Base-by-base conservation (phyloP, 495 filamentous ascomycete species). In the Penicillium riverlandense region DNA sequence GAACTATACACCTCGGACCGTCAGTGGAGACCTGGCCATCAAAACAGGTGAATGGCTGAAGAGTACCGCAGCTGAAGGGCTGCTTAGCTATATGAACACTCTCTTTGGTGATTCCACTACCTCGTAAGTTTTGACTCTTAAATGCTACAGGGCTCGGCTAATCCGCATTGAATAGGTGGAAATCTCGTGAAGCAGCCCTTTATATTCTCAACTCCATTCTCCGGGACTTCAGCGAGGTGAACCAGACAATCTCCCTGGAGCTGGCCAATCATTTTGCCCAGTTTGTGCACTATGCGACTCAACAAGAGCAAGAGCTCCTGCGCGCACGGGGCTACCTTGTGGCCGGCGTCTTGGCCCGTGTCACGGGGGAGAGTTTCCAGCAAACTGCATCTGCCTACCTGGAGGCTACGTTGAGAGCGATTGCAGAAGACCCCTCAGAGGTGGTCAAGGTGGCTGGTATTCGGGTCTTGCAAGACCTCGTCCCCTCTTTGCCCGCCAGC, bases 21-120 rank as follows among this genome's bases (percentile, higher is more conserved):
- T 91, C 38, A 90, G 87, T 54, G 89, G 89, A 27, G 91, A 95
- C 57, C 71, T 97, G 22, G 74, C 92, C 8, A 85, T 95, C 59
- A 96, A 96, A 65, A 69, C 95, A n/a, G 88, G 85, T 15, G 90
- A 96, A 61, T 96, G 90, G 86, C 74, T 94, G 31, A 77, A 79
- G 44, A 66, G 71, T 27, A 71, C 74, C 16, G 80, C 85, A 2
- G 67, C 88, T 5, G 85, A 94, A 49, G 86, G 80, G 7, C 71
- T 95, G 29, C 77, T 88, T 30, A 74, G 77, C 2, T 80, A 87
- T 56, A 83, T 85, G 12, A 84, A 84, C 57, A 72, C 72, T 3
- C 65, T 90, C 0, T 94, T 85, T 46, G 57, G 72, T 8, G 71
- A 71, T 35, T 58, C 63, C 15, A 52, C 63, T 13, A 67, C 72